Evolutionary conservation across 164 flowering plant species (phyloP).

Genomic region (Chloranthus sessilifolius): DNA sequence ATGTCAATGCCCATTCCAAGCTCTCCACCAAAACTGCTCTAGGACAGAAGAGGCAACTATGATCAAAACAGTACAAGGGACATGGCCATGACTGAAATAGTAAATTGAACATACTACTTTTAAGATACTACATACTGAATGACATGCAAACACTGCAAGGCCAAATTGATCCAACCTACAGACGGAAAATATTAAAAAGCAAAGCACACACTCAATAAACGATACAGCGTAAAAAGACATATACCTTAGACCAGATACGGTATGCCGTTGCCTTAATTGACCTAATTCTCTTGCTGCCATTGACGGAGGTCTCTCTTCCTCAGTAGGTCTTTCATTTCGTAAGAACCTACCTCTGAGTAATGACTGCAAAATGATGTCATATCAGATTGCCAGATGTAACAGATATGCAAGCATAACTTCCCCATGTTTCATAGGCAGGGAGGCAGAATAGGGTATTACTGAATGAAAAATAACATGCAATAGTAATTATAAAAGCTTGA

Average conservation of each 20-base stretch:
- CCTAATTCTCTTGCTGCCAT: conserved; percentile 76
- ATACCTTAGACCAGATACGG: conserved; percentile 91
- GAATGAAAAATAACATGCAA: neutral
- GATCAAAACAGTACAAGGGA: too few relatives aligned
- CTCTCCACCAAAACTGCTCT: too few relatives aligned
- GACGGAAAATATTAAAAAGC: too few relatives aligned
- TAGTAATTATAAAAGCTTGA: neutral
- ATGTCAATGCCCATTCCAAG: too few relatives aligned
- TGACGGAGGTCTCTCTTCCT: conserved; percentile 58
- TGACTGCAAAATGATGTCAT: conserved; percentile 42
- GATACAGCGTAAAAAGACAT: conserved; percentile 3
- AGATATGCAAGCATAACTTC: neutral
- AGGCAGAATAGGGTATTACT: neutral
- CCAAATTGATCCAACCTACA: too few relatives aligned
- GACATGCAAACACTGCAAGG: too few relatives aligned
- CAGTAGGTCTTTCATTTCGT: conserved; percentile 46
- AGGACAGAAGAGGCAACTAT: too few relatives aligned
- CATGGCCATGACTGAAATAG: too few relatives aligned
- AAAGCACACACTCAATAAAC: too few relatives aligned
- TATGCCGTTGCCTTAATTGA: conserved; percentile 63
- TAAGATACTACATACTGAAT: too few relatives aligned
- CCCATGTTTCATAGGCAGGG: neutral
- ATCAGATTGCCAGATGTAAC: conserved; percentile 11
- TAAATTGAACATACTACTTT: too few relatives aligned
- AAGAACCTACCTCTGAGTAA: conserved; percentile 79